Base-by-base conservation (phyloP, 257 asterid species). In the Solanum habrochaites region DNA sequence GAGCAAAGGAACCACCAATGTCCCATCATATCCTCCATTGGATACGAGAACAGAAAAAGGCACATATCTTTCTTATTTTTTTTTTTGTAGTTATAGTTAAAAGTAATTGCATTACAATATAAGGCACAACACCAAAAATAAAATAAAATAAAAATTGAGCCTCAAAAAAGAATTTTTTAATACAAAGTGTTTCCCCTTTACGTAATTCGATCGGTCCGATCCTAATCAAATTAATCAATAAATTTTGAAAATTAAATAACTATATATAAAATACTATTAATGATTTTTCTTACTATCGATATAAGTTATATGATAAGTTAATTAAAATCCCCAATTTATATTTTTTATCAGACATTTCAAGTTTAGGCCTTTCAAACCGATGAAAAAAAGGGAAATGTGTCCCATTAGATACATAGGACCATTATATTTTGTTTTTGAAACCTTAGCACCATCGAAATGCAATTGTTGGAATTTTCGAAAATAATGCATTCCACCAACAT, bases 261-360 rank as follows among this genome's bases (percentile, higher is more conserved):
- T 4, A 60, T 60, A 60, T 21, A 23, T 5, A 60, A 9, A 62
- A 60, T 4, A 62, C 1, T 23, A 23, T 10, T 23, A 58, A 21
- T 58, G 21, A 58, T 23, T 62, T 3, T 3, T 62, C 31, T n/a
- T n/a, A 62, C 15, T 56, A 56, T 56, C 1, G 8, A 56, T 56
- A 56, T 56, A 4, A 56, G 64, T 56, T 56, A 18, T 56, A 7
- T 56, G n/a, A 56, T 56, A 18, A n/a, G 2, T 0, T 56, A 4
- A 56, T 56, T 7, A 7, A 56, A 56, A 56, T 56, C 0, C 0
- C 0, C 2, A 0, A 7, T 56, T 56, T 0, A 56, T 18, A 56
- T 56, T 56, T 18, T 56, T 56, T 2, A 56, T 56, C n/a, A 56
- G 8, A 56, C 2, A 0, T 56, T 56, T 56, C 64, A 56, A 2